These are phyloP conservation scores for Neonectria ditissima DNA, from an alignment of 2,329 filamentous ascomycete species.

Conservation along the genomic window DNA sequence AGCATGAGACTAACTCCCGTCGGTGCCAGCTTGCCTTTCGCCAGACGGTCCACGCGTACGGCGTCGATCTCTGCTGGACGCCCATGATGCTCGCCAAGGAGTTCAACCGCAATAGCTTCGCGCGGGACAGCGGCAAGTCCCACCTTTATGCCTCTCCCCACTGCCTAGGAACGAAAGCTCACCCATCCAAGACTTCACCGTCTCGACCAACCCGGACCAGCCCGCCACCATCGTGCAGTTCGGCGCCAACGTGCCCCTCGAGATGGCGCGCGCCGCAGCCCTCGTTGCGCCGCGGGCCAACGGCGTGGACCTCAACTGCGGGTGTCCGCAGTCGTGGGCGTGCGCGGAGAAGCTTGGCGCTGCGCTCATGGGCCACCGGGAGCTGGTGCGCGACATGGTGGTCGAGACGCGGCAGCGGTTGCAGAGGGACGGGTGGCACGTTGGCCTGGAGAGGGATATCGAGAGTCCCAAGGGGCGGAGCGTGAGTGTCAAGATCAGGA, in stretches of 20 bases:
- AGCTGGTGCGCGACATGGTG: constrained; percentile 75
- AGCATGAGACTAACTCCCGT: constrained; percentile 22
- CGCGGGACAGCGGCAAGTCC: constrained; percentile 68
- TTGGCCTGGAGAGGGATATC: constrained; percentile 57
- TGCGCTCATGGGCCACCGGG: constrained; percentile 74
- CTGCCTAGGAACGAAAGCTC: neutral
- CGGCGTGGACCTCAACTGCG: constrained; percentile 79
- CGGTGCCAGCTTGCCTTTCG: constrained; percentile 72
- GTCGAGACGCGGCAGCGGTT: constrained; percentile 66
- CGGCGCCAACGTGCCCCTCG: constrained; percentile 70
- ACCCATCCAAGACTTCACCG: constrained; percentile 65
- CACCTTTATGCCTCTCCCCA: too few relatives aligned
- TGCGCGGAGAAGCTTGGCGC: constrained; percentile 76
- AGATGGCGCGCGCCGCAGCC: constrained; percentile 71
- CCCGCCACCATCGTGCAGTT: constrained; percentile 76
- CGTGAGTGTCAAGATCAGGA: constrained; percentile 77
- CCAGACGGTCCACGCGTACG: constrained; percentile 73
- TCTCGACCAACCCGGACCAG: constrained; percentile 64
- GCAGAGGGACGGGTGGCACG: constrained; percentile 64
- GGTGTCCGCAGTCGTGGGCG: constrained; percentile 79
- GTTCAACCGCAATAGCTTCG: constrained; percentile 71
- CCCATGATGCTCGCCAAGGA: constrained; percentile 79
- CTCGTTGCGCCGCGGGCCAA: constrained; percentile 71
- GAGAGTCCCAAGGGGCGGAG: constrained; percentile 62
- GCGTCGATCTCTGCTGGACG: constrained; percentile 75